Evolutionary conservation across 2,329 filamentous ascomycete species (phyloP).

Genomic region (Xylaria sp.): DNA sequence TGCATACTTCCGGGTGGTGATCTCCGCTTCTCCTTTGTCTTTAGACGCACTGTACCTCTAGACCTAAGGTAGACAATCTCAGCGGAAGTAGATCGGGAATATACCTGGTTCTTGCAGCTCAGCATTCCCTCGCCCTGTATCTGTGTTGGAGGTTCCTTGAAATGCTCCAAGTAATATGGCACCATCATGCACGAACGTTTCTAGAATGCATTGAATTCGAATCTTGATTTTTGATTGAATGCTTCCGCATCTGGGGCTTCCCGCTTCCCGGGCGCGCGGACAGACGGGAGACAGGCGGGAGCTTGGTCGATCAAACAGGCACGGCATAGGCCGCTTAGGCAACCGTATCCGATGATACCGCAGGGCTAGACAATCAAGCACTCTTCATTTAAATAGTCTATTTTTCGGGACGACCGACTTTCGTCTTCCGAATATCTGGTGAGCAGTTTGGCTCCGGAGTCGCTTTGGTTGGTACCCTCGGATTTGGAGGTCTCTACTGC

Average conservation of each 20-base stretch:
- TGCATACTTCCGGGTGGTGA: background rate
- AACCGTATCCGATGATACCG: background rate
- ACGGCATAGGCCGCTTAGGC: constrained; percentile 20
- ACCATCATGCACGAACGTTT: constrained; percentile 12
- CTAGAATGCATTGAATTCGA: constrained; percentile 19
- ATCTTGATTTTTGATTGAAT: constrained; percentile 22
- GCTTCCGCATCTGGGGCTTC: constrained; percentile 6
- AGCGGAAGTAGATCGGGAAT: constrained; percentile 7
- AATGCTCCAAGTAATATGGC: constrained; percentile 13
- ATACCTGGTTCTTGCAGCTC: constrained; percentile 7
- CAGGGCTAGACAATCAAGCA: background rate
- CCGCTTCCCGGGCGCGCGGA: constrained; percentile 13
- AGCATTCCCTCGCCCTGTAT: constrained; percentile 10
- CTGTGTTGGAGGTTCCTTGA: constrained; percentile 9
- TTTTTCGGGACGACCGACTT: background rate
- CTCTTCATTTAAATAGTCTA: background rate
- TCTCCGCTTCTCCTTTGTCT: background rate
- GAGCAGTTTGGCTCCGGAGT: background rate
- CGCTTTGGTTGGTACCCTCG: background rate
- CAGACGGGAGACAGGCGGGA: constrained; percentile 24
- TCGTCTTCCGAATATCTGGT: background rate
- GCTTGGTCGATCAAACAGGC: constrained; percentile 34
- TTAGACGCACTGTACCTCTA: constrained; percentile 6
- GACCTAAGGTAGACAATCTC: background rate
- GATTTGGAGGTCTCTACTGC: background rate